Evolutionary conservation across 345 rosid genomes (phyloP).

Genomic region (Gossypium ekmanianum): DNA sequence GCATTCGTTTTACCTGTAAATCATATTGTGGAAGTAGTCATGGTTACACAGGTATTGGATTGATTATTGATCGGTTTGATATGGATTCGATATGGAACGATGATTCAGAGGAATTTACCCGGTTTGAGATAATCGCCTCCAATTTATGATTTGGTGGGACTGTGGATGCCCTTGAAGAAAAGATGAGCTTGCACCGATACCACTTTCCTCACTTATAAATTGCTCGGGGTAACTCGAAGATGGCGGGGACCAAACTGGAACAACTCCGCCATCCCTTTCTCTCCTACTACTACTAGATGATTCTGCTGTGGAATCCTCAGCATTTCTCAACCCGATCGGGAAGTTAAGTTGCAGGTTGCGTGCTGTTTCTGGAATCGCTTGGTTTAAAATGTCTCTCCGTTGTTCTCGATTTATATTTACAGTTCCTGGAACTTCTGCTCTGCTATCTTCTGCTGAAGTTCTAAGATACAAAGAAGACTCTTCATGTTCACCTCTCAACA

Average conservation of each 20-base stretch:
- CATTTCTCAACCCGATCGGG: constrained; percentile 37
- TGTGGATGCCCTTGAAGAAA: constrained; percentile 81
- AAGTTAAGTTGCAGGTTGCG: constrained; percentile 36
- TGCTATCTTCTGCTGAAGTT: constrained; percentile 49
- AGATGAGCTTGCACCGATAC: constrained; percentile 59
- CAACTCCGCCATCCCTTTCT: constrained; percentile 86
- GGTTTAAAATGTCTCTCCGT: constrained; percentile 40
- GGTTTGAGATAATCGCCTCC: constrained; percentile 87
- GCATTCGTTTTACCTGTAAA: neutral
- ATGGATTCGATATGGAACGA: neutral
- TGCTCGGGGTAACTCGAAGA: constrained; percentile 72
- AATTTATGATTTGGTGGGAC: constrained; percentile 71
- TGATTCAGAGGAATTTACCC: constrained; percentile 42
- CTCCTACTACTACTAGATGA: constrained; percentile 77
- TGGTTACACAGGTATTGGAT: neutral
- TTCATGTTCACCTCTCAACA: constrained; percentile 68
- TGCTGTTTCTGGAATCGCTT: constrained; percentile 30
- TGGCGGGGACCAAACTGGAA: constrained; percentile 92
- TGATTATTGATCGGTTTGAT: neutral
- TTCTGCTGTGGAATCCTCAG: constrained; percentile 88
- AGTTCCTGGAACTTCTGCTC: constrained; percentile 87
- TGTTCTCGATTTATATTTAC: constrained; percentile 52
- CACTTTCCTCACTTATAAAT: constrained; percentile 68
- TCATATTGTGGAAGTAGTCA: neutral
- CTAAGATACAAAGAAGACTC: constrained; percentile 56